These are phyloP conservation scores for Scheffersomyces segobiensis DNA, from an alignment of 1,139 yeast genomes.

Conservation along the genomic window DNA sequence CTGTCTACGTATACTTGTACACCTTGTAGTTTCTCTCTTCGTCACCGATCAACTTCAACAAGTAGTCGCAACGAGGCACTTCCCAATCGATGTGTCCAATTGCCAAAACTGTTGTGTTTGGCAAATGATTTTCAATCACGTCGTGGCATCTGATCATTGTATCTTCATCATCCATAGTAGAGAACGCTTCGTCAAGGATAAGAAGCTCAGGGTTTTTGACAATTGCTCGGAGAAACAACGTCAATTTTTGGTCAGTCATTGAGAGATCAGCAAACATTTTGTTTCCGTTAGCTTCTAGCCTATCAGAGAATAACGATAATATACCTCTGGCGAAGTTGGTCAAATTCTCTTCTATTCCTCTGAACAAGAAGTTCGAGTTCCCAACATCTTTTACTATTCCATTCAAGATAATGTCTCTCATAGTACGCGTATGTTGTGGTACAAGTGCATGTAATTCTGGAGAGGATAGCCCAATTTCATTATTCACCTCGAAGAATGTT, in stretches of 20 bases:
- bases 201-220: slow-evolving; percentile 75
- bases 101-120: slow-evolving; percentile 64
- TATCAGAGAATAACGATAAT: slow-evolving; percentile 25
- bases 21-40: slow-evolving; percentile 25
- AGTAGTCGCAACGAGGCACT: slow-evolving; percentile 35
- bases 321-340: slow-evolving; percentile 15
- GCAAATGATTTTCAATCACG: slow-evolving; percentile 52
- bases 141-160: slow-evolving; percentile 66
- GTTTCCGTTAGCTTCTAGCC: slow-evolving; percentile 32
- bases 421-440: slow-evolving; percentile 54
- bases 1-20: slow-evolving; percentile 4
- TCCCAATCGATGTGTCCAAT: slow-evolving; percentile 75
- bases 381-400: slow-evolving; percentile 67
- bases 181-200: slow-evolving; percentile 89
- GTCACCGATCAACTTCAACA: slow-evolving; percentile 36
- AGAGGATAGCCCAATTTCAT: slow-evolving; percentile 79
- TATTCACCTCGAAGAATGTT: slow-evolving; percentile 77
- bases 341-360: slow-evolving; percentile 13
- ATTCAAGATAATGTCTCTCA: slow-evolving; percentile 63
- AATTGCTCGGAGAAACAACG: slow-evolving; percentile 72
- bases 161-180: slow-evolving; percentile 75
- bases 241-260: slow-evolving; percentile 77
- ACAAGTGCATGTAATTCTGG: slow-evolving; percentile 90
- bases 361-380: slow-evolving; percentile 43
- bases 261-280: slow-evolving; percentile 52